Evolutionary conservation across 768 basidiomycete genomes (phyloP).

Genomic region (Amanita polypyramis): DNA sequence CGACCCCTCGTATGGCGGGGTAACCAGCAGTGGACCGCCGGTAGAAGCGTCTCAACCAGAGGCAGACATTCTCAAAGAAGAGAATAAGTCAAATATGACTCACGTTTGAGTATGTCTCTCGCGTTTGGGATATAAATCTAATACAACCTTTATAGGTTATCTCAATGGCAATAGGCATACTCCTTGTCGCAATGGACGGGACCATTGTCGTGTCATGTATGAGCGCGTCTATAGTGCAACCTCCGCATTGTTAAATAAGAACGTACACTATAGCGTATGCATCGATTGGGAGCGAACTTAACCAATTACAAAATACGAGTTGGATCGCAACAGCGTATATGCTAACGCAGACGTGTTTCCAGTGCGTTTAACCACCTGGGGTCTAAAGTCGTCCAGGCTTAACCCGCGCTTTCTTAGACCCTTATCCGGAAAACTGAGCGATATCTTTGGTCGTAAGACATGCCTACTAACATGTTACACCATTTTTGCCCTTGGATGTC

Average conservation of each 20-base stretch:
- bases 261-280: slow-evolving; percentile 29
- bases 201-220: slow-evolving; percentile 39
- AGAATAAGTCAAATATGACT: neutral
- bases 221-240: neutral
- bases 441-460: slow-evolving; percentile 52
- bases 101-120: neutral
- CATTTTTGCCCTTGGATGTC: slow-evolving; percentile 42
- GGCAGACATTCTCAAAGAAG: neutral
- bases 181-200: slow-evolving; percentile 37
- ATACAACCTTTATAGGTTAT: slow-evolving; percentile 22
- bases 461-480: slow-evolving; percentile 47
- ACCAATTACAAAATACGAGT: slow-evolving; percentile 53
- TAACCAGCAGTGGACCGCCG: neutral
- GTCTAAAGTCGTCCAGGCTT: neutral
- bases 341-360: slow-evolving; percentile 49
- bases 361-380: slow-evolving; percentile 30
- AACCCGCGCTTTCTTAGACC: slow-evolving; percentile 25
- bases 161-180: slow-evolving; percentile 38
- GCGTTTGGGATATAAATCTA: neutral
- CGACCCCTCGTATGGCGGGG: neutral
- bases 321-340: slow-evolving; percentile 61
- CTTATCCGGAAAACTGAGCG: slow-evolving; percentile 53
- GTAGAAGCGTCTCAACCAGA: neutral
- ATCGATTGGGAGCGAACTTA: slow-evolving; percentile 46
- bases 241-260: neutral